A percentile compares a stretch with the other conserved stretches of the same genome.
Evolutionary conservation across 352 stramenopile species (phyloP).

Genomic region (Globisporangium paddicum): DNA sequence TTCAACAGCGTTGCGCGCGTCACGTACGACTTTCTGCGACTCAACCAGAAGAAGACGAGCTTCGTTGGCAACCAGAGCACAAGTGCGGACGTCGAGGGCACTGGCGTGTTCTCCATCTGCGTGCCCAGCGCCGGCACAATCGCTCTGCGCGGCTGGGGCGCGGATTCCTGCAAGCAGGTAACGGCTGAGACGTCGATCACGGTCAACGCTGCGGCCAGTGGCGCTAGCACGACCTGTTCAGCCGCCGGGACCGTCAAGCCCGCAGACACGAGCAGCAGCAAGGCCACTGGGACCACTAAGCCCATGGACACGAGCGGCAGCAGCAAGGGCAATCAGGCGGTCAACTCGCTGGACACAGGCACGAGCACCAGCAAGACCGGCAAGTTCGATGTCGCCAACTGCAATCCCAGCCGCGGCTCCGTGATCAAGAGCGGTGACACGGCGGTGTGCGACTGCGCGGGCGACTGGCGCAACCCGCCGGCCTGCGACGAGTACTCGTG

Average conservation of each 20-base stretch:
- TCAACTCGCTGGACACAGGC: constrained; percentile 11
- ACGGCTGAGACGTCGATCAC: constrained; percentile 42
- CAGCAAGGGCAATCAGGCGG: constrained; percentile 5
- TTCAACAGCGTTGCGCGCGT: constrained; percentile 47
- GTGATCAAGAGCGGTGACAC: constrained; percentile 30
- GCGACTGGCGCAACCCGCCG: constrained; percentile 55
- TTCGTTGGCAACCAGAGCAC: constrained; percentile 28
- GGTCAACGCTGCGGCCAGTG: constrained; percentile 15
- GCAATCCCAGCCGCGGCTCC: constrained; percentile 48
- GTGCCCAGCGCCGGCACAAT: constrained; percentile 45
- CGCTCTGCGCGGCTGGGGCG: constrained; percentile 56
- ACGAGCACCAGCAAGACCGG: neutral
- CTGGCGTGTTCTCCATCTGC: constrained; percentile 47
- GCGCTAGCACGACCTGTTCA: neutral
- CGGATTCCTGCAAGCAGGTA: constrained; percentile 41
- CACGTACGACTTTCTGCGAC: constrained; percentile 57
- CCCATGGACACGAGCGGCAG: neutral
- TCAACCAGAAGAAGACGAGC: constrained; percentile 61
- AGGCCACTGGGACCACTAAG: too few relatives aligned
- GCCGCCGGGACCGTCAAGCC: constrained; percentile 5
- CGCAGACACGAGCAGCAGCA: neutral
- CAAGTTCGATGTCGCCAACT: constrained; percentile 31
- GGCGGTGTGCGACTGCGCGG: constrained; percentile 45
- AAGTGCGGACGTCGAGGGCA: constrained; percentile 20
- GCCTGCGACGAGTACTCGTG: constrained; percentile 42